Evolutionary conservation across 345 rosid genomes (phyloP).

Genomic region (Dipteronia dyeriana): DNA sequence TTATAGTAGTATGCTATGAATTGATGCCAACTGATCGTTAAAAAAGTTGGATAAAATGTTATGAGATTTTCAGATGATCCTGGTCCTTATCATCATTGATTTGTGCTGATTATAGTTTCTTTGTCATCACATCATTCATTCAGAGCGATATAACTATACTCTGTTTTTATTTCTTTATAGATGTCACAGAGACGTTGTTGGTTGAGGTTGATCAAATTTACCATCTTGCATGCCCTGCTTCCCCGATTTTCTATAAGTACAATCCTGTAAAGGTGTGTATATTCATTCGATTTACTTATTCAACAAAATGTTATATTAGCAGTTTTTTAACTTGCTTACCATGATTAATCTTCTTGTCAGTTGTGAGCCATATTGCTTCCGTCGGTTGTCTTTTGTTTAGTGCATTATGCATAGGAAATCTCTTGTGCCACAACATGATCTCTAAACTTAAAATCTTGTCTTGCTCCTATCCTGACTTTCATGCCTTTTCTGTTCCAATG

Average conservation of each 20-base stretch:
- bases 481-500: neutral
- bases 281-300: slow-evolving; percentile 3
- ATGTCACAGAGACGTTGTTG: slow-evolving; percentile 83
- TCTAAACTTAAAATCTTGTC: neutral
- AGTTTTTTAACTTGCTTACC: neutral
- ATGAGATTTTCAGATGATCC: neutral
- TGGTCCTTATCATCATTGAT: neutral
- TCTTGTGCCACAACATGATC: neutral
- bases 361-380: neutral
- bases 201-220: slow-evolving; percentile 94
- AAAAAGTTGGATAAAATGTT: neutral
- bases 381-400: neutral
- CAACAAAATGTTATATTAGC: neutral
- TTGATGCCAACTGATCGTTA: neutral
- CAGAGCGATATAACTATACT: neutral
- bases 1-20: neutral
- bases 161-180: slow-evolving; percentile 37
- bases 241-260: slow-evolving; percentile 93
- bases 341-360: neutral
- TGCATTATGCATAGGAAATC: slow-evolving; percentile 1
- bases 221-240: slow-evolving; percentile 99
- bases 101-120: neutral
- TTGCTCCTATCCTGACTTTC: neutral
- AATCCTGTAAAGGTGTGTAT: slow-evolving; percentile 91
- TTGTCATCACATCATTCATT: slow-evolving; percentile 8